phyloP scores from a whole-genome alignment of 805 yeast species.

The Metschnikowia colocasiae region DNA sequence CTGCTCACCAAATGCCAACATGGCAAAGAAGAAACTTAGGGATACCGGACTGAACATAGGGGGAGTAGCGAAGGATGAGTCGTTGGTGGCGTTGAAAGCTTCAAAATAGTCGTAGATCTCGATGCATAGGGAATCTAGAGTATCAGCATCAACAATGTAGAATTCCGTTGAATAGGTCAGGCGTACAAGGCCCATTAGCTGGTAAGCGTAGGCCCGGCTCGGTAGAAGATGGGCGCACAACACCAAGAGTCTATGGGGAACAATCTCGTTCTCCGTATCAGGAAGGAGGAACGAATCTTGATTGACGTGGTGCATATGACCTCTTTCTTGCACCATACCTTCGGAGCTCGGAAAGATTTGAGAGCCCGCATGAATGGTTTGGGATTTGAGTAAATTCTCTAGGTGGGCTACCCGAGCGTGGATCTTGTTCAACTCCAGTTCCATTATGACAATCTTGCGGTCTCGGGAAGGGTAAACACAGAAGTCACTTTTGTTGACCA shows the following conservation, averaged over 20 bases:
- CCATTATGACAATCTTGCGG: conserved; percentile 42
- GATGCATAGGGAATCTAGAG: conserved; percentile 16
- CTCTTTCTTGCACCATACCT: conserved; percentile 7
- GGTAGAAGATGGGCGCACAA: conserved; percentile 26
- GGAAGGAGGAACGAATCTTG: conserved; percentile 26
- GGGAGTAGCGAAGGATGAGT: conserved; percentile 3
- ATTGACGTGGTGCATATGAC: conserved; percentile 7
- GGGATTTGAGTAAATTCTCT: conserved; percentile 20
- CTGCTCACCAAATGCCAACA: conserved; percentile 41
- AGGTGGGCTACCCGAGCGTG: conserved; percentile 31
- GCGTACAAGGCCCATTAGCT: conserved; percentile 25
- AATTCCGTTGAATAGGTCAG: conserved; percentile 34
- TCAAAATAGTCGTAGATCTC: conserved; percentile 16
- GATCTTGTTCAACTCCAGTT: conserved; percentile 34
- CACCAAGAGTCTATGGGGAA: conserved; percentile 23
- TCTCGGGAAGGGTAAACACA: conserved; percentile 38
- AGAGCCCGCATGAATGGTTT: conserved; percentile 9
- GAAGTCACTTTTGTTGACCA: conserved; percentile 27
- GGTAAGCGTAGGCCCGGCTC: conserved; percentile 20
- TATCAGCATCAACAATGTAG: conserved; percentile 29
- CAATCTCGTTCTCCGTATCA: conserved; percentile 25
- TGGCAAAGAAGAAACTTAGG: conserved; percentile 31
- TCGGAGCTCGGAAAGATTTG: conserved; percentile 1
- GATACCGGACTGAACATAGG: conserved; percentile 14
- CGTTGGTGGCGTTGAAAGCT: background rate